Evolutionary conservation across 257 asterid species (phyloP), one percentile per base, ranked within the genome.

Genomic region (Verbascum thapsus): DNA sequence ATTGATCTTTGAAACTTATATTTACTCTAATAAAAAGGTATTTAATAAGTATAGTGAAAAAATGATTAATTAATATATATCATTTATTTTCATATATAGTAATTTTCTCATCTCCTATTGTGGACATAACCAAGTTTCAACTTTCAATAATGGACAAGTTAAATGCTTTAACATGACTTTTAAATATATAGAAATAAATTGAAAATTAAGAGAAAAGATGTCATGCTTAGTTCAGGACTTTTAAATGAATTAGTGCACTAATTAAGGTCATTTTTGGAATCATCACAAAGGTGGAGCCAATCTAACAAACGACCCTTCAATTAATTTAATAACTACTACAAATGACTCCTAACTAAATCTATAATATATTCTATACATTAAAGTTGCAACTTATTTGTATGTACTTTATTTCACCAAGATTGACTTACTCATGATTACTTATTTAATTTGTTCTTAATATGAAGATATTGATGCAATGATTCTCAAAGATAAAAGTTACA

Each of bases 251-350:
- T n/a, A n/a, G n/a, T 39, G 45, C 11, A 60, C 67, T 66, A 66
- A 64, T 72, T 58, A 10, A 70, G 78, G 71, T 50, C 57, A 66
- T 13, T 72, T n/a, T n/a, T 39, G 53, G 84, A 73, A 78, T 66
- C 73, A 70, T 63, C 62, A 64, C 22, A 30, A 64, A 59, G 54
- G 81, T 80, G 86, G 80, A 78, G 47, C 83, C 78, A 48, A 75
- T 61, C 72, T 49, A 37, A 70, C 66, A 83, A 80, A 73, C 71
- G 83, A 68, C 83, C 81, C 69, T 80, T 75, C 77, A 75, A 72
- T 72, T 19, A 71, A 67, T 53, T 52, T 30, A 58, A 54, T 60
- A 1, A 58, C 37, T 64, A 16, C 41, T 43, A 8, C n/a, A 69
- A n/a, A 74, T 77, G 77, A 61, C 76, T 66, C 74, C 48, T 20